phyloP scores from a whole-genome alignment of 225 moss, liverwort and hornwort genomes.

The Sphagnum contortum region DNA sequence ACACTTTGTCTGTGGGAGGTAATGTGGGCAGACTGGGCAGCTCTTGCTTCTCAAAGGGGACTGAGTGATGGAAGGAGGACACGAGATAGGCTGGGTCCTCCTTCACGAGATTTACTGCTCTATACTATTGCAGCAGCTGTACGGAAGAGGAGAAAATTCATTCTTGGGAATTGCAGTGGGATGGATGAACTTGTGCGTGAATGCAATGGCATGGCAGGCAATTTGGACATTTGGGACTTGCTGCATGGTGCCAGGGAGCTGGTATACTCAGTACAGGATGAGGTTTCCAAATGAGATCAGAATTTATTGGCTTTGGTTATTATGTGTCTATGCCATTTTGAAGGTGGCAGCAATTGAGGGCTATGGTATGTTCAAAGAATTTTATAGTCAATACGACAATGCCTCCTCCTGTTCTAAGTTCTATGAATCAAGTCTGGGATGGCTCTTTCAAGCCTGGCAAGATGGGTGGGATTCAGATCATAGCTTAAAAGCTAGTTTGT shows the following conservation, averaged over 20 bases:
- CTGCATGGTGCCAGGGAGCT: conserved; percentile 74
- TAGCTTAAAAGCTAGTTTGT: too few relatives aligned
- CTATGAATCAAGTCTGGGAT: too few relatives aligned
- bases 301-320: too few relatives aligned
- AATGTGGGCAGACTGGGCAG: conserved; percentile 97
- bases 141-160: conserved; percentile 62
- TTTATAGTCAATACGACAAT: too few relatives aligned
- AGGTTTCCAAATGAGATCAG: conserved; percentile 15
- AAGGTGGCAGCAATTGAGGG: too few relatives aligned
- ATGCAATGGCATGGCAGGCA: conserved; percentile 89
- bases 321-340: too few relatives aligned
- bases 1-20: conserved; percentile 96
- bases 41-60: conserved; percentile 28
- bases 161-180: conserved; percentile 63
- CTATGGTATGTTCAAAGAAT: too few relatives aligned
- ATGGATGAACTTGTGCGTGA: conserved; percentile 89
- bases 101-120: conserved; percentile 72
- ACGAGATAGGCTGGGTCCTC: conserved; percentile 53
- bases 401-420: too few relatives aligned
- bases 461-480: too few relatives aligned
- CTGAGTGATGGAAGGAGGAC: conserved; percentile 9
- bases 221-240: conserved; percentile 88
- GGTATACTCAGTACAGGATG: conserved; percentile 29
- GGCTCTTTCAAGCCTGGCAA: too few relatives aligned
- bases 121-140: conserved; percentile 81